Evolutionary conservation across 2,329 filamentous ascomycete species (phyloP), one percentile per base, ranked within the genome.

Genomic region (Curvularia eragrostidis): DNA sequence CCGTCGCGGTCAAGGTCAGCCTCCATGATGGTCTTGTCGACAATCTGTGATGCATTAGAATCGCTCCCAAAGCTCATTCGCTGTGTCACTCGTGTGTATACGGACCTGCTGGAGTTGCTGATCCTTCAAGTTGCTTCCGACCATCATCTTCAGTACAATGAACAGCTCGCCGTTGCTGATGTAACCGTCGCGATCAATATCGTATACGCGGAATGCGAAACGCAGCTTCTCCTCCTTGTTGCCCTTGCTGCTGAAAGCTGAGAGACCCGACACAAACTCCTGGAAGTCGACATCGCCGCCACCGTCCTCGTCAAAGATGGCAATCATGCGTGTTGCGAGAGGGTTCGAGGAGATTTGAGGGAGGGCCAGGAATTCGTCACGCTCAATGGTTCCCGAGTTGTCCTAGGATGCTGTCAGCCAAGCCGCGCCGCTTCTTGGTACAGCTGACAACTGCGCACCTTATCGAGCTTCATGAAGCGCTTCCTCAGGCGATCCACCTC

Each of bases 61-160:
- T n/a, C 21, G 13, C 24, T 30, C 15, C 9, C 15, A 26, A 18
- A 19, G 13, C 23, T 18, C 3, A 8, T 21, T 19, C 12, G 4
- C 5, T 26, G 36, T 10, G 10, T 9, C 18, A n/a, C 8, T 23
- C 18, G 8, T 18, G 10, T 43, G 5, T 41, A 9, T 19, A 47
- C 69, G 48, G 71, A 82, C 81, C 79, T 94, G 95, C 82, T 99
- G 95, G 77, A 99, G 82, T 82, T 99, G 95, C 80, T 97, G 92
- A 78, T 99, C 95, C 85, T 99, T 99, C 74, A 99, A 82, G 79
- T 99, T 99, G 82, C 91, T 97, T 59, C 95, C 95, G 50, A 99
- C 95, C 95, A 99, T 99, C 95, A 99, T 99, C 90, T 99, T 99
- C 73, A 99, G 85, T 74, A 99, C 95, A 73, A 99, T 98, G 79